phyloP scores from a whole-genome alignment of 345 rosid species.

The Populus davidiana region DNA sequence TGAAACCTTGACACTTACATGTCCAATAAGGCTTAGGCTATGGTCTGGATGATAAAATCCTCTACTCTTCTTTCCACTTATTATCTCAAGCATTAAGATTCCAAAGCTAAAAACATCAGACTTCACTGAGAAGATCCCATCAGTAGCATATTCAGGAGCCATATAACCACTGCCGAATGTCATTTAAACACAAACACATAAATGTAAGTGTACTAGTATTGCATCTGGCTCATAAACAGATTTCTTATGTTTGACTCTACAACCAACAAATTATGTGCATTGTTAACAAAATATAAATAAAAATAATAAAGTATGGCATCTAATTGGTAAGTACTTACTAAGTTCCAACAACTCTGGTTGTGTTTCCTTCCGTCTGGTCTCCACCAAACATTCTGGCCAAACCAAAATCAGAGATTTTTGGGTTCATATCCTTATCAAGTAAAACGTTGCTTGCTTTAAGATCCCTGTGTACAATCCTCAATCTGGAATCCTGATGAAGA shows the following conservation, averaged over 20 bases:
- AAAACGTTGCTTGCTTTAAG: constrained; percentile 6
- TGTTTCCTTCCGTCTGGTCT: constrained; percentile 16
- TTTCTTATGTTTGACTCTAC: too few species aligned
- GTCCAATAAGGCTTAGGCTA: background rate
- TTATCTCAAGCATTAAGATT: background rate
- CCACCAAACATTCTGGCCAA: constrained; percentile 4
- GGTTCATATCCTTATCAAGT: constrained; percentile 16
- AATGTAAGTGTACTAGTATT: too few species aligned
- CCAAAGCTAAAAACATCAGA: constrained; percentile 1
- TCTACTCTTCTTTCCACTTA: background rate
- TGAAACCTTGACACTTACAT: background rate
- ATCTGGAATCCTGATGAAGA: constrained; percentile 15
- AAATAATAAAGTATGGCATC: too few species aligned
- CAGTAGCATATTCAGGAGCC: background rate
- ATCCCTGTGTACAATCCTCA: background rate
- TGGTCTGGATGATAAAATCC: background rate
- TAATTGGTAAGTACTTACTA: background rate
- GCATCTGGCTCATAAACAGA: too few species aligned
- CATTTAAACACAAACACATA: too few species aligned
- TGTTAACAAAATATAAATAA: background rate
- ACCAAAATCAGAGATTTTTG: constrained; percentile 16
- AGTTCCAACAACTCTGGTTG: constrained; percentile 12
- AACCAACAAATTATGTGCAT: too few species aligned
- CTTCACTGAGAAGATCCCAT: background rate
- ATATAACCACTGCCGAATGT: background rate